Conservation (phyloP, 23 red algal genomes). For the Gracilaria gracilis region DNA sequence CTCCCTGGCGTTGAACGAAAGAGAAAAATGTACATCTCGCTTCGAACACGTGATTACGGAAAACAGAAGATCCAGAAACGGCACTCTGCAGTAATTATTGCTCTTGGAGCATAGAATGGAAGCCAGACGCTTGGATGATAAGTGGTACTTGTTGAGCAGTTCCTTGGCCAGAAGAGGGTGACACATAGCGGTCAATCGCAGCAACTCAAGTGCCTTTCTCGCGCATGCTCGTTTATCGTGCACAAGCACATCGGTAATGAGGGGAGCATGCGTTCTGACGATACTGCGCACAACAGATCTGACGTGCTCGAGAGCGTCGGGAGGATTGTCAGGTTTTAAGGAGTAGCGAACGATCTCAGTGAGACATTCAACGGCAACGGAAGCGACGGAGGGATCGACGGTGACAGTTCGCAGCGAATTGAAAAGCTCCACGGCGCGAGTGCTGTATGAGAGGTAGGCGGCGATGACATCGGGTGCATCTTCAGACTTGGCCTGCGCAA, state of each 20-base stretch:
- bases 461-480: constrained; percentile 47
- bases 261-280: not conserved
- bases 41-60: constrained; percentile 23
- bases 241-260: constrained; percentile 36
- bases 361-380: constrained; percentile 56
- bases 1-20: constrained; percentile 22
- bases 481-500: not conserved
- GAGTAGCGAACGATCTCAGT: constrained; percentile 52
- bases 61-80: constrained; percentile 44
- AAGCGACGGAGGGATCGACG: constrained; percentile 12
- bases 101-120: constrained; percentile 19
- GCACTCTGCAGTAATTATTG: constrained; percentile 52
- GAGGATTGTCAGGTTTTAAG: constrained; percentile 3
- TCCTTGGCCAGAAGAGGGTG: constrained; percentile 62
- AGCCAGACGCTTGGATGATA: constrained; percentile 25
- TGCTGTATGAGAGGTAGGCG: constrained; percentile 52
- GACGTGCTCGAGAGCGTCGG: not conserved
- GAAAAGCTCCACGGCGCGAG: constrained; percentile 45
- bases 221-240: constrained; percentile 23
- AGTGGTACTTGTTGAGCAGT: constrained; percentile 36
- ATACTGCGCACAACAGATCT: constrained; percentile 40
- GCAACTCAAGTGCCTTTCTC: constrained; percentile 41
- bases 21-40: constrained; percentile 11
- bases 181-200: constrained; percentile 24
- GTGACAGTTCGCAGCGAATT: constrained; percentile 43